Percentiles rank a stretch among this genome's conserved stretches.
Conservation (phyloP, 306 rosid genomes). For the Cyclanthera cordifolia region DNA sequence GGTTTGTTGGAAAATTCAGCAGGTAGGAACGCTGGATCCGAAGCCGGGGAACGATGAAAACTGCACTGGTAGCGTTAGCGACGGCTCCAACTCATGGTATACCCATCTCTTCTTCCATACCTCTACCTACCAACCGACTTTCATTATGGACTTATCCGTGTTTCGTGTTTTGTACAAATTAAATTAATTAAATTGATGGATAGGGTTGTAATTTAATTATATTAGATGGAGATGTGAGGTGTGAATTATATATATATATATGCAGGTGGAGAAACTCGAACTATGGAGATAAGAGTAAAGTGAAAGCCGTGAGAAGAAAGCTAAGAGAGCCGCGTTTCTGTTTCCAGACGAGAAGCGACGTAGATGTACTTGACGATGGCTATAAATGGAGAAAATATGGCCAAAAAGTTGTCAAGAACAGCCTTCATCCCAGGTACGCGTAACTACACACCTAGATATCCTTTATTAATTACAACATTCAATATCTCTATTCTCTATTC, state of each 20-base stretch:
- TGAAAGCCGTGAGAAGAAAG: constrained; percentile 77
- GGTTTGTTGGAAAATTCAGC: not conserved
- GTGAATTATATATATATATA: too few species aligned
- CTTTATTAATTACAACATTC: too few species aligned
- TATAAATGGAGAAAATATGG: constrained; percentile 99
- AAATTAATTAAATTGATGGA: too few species aligned
- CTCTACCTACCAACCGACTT: too few species aligned
- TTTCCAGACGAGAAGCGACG: constrained; percentile 94
- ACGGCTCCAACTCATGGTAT: constrained; percentile 17
- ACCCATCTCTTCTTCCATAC: not conserved
- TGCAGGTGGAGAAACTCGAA: constrained; percentile 76
- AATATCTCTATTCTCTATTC: too few species aligned
- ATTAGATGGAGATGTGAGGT: too few species aligned
- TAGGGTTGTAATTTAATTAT: too few species aligned
- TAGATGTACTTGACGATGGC: constrained; percentile 99
- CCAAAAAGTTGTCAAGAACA: constrained; percentile 91
- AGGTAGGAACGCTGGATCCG: constrained; percentile 11
- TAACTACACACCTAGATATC: too few species aligned
- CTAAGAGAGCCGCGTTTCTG: constrained; percentile 95
- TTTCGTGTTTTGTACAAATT: too few species aligned
- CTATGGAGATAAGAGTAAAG: constrained; percentile 61
- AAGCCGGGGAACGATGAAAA: constrained; percentile 2
- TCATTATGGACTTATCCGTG: too few species aligned
- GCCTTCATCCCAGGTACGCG: constrained; percentile 84
- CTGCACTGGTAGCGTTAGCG: constrained; percentile 7